A percentile compares a stretch with the other conserved stretches of the same genome.
phyloP scores from a whole-genome alignment of 345 rosid species.

The Melastoma malabathricum region DNA sequence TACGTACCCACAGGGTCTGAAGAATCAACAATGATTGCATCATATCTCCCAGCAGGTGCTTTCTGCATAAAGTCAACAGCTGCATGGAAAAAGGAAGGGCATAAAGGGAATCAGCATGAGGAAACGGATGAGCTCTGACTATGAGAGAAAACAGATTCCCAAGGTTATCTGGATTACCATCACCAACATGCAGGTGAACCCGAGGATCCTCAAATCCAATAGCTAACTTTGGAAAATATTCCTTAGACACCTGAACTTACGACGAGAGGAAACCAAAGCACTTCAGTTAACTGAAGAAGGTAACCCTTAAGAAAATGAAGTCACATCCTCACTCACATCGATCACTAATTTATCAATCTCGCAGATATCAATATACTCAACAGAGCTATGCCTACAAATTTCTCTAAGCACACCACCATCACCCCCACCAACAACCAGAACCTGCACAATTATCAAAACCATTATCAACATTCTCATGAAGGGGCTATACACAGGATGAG shows the following conservation, averaged over 20 bases:
- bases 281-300: background rate
- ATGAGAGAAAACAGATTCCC: background rate
- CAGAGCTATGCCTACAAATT: conserved; percentile 78
- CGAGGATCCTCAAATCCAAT: conserved; percentile 96
- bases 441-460: conserved; percentile 21
- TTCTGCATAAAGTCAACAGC: conserved; percentile 65
- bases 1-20: conserved; percentile 86
- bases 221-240: conserved; percentile 68
- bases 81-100: conserved; percentile 20
- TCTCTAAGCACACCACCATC: conserved; percentile 96
- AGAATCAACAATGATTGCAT: conserved; percentile 94
- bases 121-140: background rate
- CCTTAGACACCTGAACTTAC: conserved; percentile 49
- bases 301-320: background rate
- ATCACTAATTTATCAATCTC: conserved; percentile 96
- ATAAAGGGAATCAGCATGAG: no score
- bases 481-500: no score
- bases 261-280: conserved; percentile 6
- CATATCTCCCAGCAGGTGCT: conserved; percentile 64
- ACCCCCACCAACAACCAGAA: conserved; percentile 98
- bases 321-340: conserved; percentile 45
- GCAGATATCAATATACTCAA: conserved; percentile 82
- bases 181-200: conserved; percentile 78
- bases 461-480: no score
- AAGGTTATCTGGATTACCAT: conserved; percentile 45